Conservation (phyloP, 106 monocot species). For the Phalaenopsis equestris region DNA sequence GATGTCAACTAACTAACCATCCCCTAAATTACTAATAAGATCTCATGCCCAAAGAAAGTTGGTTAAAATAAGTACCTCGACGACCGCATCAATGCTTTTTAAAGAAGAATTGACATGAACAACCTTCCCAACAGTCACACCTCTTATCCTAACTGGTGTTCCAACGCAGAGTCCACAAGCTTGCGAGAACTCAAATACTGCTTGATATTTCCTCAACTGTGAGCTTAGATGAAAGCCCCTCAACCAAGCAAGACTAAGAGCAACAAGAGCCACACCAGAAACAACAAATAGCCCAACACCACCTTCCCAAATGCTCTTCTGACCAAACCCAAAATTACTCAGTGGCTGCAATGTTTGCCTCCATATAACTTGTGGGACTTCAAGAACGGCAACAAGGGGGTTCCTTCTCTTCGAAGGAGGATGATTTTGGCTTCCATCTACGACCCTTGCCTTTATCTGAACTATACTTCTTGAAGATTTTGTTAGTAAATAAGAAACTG, state of each 20-base stretch:
- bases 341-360: constrained; percentile 44
- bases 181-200: constrained; percentile 56
- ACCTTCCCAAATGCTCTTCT: constrained; percentile 73
- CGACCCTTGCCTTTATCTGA: constrained; percentile 19
- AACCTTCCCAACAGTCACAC: constrained; percentile 64
- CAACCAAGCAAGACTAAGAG: constrained; percentile 57
- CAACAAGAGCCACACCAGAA: constrained; percentile 40
- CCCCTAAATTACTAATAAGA: not conserved
- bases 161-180: constrained; percentile 69
- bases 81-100: constrained; percentile 52
- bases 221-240: constrained; percentile 47
- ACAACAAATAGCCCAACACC: constrained; percentile 63
- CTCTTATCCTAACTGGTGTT: constrained; percentile 62
- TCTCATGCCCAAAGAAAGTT: not conserved
- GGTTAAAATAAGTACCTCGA: constrained; percentile 36
- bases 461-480: constrained; percentile 3
- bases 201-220: constrained; percentile 56
- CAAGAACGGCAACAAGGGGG: constrained; percentile 3
- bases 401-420: not conserved
- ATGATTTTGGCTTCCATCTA: constrained; percentile 8
- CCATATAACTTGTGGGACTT: constrained; percentile 31
- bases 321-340: constrained; percentile 63
- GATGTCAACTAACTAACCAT: not conserved
- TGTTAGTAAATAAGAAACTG: not conserved
- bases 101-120: constrained; percentile 53